Base-by-base conservation (phyloP, 2,329 filamentous ascomycete species). In the Calonectria ilicicola region DNA sequence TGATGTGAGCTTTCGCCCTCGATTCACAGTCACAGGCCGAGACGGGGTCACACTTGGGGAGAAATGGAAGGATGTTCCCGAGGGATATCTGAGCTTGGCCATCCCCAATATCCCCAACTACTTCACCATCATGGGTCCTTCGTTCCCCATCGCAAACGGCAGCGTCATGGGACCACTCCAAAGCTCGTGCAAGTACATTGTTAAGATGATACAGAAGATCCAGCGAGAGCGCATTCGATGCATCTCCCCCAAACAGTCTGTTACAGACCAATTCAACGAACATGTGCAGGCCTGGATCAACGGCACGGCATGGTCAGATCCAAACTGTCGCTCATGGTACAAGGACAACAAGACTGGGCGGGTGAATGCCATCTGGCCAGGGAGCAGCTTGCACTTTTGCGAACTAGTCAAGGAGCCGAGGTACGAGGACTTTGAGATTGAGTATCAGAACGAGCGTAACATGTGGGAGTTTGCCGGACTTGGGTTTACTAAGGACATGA, bases 281-380 rank as follows among this genome's bases (percentile, higher is more conserved):
- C 67, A 69, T 17, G 47, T 23, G 15, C 67, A 69, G 32, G 58
- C 56, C 17, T 69, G 67, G 67, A 56, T 69, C 12, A 38, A 15
- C 15, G 35, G 38, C 29, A 69, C 67, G 14, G 56, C 46, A 7
- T 69, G 67, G 67, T 40, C 67, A 2, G 67, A 69, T 47, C 47
- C 47, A 10, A 69, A 46, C 2, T 69, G 67, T 40, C 67, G 67
- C 21, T 64, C 56, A 5, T 69, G 67, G 67, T 69, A 69, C 40
- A 63, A 40, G 44, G 58, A 69, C 47, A 69, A 53, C 46, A 64
- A 51, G 21, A 65, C 67, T 10, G 67, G 67, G 14, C 42, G 67
- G 2, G 67, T 69, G 38, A 69, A 69, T 27, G 67, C 67, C 26
- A 64, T 69, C 8, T 69, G 67, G 67, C 67, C 67, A 3, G 67